Evolutionary conservation across 352 stramenopile species (phyloP).

Genomic region (Pythium coloratum): DNA sequence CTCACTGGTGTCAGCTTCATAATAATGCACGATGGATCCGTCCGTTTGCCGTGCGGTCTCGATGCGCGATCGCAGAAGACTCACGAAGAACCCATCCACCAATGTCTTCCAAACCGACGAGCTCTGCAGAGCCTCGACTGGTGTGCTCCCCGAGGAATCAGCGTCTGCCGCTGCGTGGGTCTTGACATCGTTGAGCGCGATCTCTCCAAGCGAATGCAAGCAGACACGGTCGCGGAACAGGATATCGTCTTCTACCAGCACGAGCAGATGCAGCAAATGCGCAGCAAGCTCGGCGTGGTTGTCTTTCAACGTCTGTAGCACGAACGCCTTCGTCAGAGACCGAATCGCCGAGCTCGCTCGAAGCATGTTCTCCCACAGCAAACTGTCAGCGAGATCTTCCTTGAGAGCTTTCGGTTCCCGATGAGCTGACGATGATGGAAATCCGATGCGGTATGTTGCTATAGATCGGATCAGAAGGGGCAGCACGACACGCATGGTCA

Average conservation of each 20-base stretch:
- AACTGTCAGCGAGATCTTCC: conserved; percentile 43
- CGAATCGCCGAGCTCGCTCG: conserved; percentile 72
- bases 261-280: conserved; percentile 54
- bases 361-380: conserved; percentile 74
- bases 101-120: conserved; percentile 61
- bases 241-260: conserved; percentile 62
- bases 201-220: conserved; percentile 67
- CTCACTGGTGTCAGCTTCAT: conserved; percentile 29
- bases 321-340: conserved; percentile 63
- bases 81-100: conserved; percentile 65
- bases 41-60: conserved; percentile 26
- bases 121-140: conserved; percentile 41
- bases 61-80: conserved; percentile 38
- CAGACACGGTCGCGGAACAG: conserved; percentile 71
- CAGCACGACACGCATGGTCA: conserved; percentile 80
- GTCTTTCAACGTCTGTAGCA: conserved; percentile 67
- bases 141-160: conserved; percentile 30
- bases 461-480: conserved; percentile 70
- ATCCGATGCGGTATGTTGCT: conserved; percentile 40
- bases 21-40: conserved; percentile 36
- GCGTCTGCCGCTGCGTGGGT: conserved; percentile 21
- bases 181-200: conserved; percentile 49
- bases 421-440: conserved; percentile 13
- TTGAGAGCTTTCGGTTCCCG: conserved; percentile 41
- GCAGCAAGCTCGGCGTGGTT: conserved; percentile 53